These are phyloP conservation scores for Dissophora ornata DNA, from an alignment of 192 early-diverging fungal species.

Conservation along the genomic window DNA sequence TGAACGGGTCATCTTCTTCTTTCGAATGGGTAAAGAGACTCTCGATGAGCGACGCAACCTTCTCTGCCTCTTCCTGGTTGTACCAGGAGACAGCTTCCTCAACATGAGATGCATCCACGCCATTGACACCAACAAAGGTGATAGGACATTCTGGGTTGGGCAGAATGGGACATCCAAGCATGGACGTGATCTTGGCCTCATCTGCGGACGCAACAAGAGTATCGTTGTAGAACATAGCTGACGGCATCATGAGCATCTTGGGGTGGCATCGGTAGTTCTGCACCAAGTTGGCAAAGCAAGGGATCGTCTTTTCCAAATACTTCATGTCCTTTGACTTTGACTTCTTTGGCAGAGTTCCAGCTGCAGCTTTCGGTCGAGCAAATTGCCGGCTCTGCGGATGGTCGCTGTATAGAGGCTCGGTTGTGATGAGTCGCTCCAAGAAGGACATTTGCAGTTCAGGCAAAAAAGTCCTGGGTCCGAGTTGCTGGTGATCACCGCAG, in stretches of 20 bases:
- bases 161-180: slow-evolving; percentile 49
- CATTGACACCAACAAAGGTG: slow-evolving; percentile 60
- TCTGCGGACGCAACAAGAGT: slow-evolving; percentile 55
- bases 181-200: slow-evolving; percentile 33
- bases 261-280: slow-evolving; percentile 65
- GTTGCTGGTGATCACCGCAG: slow-evolving; percentile 66
- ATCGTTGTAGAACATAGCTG: slow-evolving; percentile 61
- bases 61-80: slow-evolving; percentile 58
- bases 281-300: slow-evolving; percentile 57
- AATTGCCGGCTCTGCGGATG: slow-evolving; percentile 52
- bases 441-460: slow-evolving; percentile 54
- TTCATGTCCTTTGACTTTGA: slow-evolving; percentile 34
- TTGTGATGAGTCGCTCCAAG: slow-evolving; percentile 61
- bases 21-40: slow-evolving; percentile 24
- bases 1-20: slow-evolving; percentile 3
- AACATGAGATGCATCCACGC: slow-evolving; percentile 53
- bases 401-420: slow-evolving; percentile 54
- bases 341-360: not conserved
- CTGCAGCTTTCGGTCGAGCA: slow-evolving; percentile 20
- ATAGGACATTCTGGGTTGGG: slow-evolving; percentile 62
- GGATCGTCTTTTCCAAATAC: slow-evolving; percentile 39
- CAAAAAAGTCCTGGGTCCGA: slow-evolving; percentile 60
- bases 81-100: slow-evolving; percentile 62
- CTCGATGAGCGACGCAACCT: slow-evolving; percentile 55
- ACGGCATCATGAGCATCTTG: slow-evolving; percentile 63